Base-by-base conservation (phyloP, 768 basidiomycete species). In the Galerina sulciceps region DNA sequence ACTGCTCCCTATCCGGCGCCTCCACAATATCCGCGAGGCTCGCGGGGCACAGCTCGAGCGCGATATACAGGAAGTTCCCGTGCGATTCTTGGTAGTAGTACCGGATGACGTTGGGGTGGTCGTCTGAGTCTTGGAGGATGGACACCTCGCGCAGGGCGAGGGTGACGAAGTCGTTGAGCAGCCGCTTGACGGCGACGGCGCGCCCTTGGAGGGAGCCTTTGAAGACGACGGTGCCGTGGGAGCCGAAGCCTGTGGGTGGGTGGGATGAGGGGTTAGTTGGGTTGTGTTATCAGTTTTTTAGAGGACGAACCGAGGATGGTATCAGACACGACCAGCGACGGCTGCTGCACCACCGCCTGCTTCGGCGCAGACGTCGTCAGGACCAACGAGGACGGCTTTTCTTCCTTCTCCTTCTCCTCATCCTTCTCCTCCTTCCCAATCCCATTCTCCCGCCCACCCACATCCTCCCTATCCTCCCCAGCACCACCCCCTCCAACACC, bases 71-170 rank as follows among this genome's bases (percentile, higher is more conserved):
- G 80, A 99, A 99, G 67, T 92, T 94, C 18, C 88, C 88, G 26
- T 92, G 91, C 3, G 90, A 81, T 77, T 99, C 96, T 79, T 99
- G 95, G 75, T 94, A 99, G 74, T 95, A 99, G 71, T 99, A 97
- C 26, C 94, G 90, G 65, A 99, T 96, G 71, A 99, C 97, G 76
- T 99, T 98, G 15, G 94, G 94, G 67, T 99, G 97, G 71, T 96
- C 94, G 78, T 99, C 97, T 46, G 93, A 92, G 71, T 97, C 95
- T 76, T 98, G 95, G 9, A 99, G 82, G 40, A 99, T 86, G 67
- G 87, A 87, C 23, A 99, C 95, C 79, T 99, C 97, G 46, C 96
- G 91, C 3, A 88, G 82, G 6, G 96, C 96, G 37, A 99, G 86
- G 0, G 94, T 96, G 55, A 96, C 93, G 66, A 98, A 99, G 73